A percentile compares a stretch with the other conserved stretches of the same genome.
These are phyloP conservation scores for Coix lacrymajobi DNA, from an alignment of 176 grass and related monocot genomes.

Conservation along the genomic window DNA sequence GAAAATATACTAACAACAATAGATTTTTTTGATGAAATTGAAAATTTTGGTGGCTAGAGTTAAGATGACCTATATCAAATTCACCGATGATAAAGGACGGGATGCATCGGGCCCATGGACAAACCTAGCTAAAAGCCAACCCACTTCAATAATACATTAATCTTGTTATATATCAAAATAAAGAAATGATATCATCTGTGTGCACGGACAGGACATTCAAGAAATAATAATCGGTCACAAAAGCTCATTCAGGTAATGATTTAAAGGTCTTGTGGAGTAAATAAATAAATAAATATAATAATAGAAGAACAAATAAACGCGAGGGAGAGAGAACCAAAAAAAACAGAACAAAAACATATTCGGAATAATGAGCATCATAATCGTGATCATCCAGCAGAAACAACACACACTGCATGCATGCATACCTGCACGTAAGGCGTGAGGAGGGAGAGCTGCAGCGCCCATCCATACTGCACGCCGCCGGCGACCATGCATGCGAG, in stretches of 20 bases:
- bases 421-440: constrained; percentile 76
- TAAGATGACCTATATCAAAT: not conserved
- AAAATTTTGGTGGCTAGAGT: not conserved
- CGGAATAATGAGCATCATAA: not conserved
- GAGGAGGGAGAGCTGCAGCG: constrained; percentile 85
- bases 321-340: not conserved
- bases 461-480: constrained; percentile 83
- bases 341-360: too few species aligned
- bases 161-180: not conserved
- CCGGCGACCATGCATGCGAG: constrained; percentile 68
- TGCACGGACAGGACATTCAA: not conserved
- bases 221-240: not conserved
- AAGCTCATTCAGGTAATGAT: not conserved
- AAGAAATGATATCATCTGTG: not conserved
- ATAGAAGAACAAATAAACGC: not conserved
- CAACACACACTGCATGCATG: not conserved
- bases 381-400: not conserved
- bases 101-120: too few species aligned
- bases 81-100: too few species aligned
- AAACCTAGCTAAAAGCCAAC: not conserved
- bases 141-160: not conserved
- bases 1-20: not conserved
- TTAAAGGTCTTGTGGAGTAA: not conserved
- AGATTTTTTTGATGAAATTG: too few species aligned
- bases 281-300: not conserved